These are phyloP conservation scores for Aspergillus candidus DNA, from an alignment of 2,329 filamentous ascomycete genomes.

Conservation along the genomic window DNA sequence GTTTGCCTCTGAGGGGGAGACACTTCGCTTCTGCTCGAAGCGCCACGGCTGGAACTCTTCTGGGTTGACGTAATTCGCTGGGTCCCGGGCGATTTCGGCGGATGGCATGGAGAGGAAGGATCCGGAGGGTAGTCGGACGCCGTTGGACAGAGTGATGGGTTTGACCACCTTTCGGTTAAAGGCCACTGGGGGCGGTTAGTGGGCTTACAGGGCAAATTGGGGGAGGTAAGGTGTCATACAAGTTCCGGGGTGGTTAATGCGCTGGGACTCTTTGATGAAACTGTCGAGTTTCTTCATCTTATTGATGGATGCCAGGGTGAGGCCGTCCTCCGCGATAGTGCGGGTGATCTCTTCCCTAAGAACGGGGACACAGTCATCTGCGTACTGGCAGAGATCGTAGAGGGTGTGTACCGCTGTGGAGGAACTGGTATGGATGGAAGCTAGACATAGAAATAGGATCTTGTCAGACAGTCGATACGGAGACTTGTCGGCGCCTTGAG, in stretches of 20 bases:
- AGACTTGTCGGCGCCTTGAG: conserved; percentile 6
- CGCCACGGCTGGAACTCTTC: conserved; percentile 21
- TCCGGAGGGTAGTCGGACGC: conserved; percentile 11
- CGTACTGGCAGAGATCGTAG: conserved; percentile 15
- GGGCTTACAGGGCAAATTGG: not conserved
- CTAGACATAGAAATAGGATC: conserved; percentile 9
- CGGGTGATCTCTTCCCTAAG: conserved; percentile 13
- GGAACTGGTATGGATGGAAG: conserved; percentile 13
- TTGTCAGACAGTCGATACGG: conserved; percentile 10
- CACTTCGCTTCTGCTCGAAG: conserved; percentile 11
- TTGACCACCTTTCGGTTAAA: conserved; percentile 14
- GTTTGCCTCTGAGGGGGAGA: conserved; percentile 7
- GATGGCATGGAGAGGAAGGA: conserved; percentile 12
- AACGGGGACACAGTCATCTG: conserved; percentile 16
- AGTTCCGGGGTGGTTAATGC: conserved; percentile 11
- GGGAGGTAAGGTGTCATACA: conserved; percentile 8
- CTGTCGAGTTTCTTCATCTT: conserved; percentile 17
- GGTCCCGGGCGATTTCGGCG: conserved; percentile 14
- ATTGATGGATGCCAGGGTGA: conserved; percentile 8
- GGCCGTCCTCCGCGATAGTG: conserved; percentile 10
- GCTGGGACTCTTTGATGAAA: conserved; percentile 18
- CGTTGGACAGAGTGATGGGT: conserved; percentile 17
- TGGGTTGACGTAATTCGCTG: conserved; percentile 8
- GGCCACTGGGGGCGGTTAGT: conserved; percentile 5
- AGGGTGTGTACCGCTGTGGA: conserved; percentile 9